Percentiles rank a stretch among this genome's conserved stretches.
Conservation (phyloP, 1,284 basidiomycete species). For the Melampsora abietis-canadensis region DNA sequence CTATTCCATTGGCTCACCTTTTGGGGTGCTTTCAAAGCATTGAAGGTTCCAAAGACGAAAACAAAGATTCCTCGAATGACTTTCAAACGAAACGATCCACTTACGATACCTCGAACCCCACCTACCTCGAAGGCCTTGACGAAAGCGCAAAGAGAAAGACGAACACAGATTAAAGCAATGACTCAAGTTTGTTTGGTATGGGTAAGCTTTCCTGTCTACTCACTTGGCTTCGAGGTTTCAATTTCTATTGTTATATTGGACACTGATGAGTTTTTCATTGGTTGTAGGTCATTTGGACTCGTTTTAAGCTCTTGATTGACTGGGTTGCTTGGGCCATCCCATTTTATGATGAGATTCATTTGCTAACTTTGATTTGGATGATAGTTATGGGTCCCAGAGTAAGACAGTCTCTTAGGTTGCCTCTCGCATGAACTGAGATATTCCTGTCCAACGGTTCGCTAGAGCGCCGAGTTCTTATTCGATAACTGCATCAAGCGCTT, state of each 20-base stretch:
- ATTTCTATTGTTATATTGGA: not conserved
- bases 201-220: too few species aligned
- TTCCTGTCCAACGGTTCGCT: not conserved
- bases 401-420: not conserved
- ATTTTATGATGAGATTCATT: conserved; percentile 40
- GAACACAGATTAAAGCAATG: conserved; percentile 26
- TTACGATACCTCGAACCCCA: not conserved
- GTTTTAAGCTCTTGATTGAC: conserved; percentile 21
- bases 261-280: not conserved
- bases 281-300: conserved; percentile 24
- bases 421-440: not conserved
- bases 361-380: conserved; percentile 26
- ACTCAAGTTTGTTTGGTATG: conserved; percentile 33
- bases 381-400: conserved; percentile 32
- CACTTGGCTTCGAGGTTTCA: too few species aligned
- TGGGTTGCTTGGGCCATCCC: conserved; percentile 40
- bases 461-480: conserved; percentile 36
- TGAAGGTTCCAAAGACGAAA: conserved; percentile 19
- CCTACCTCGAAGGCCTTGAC: conserved; percentile 11
- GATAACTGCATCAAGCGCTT: conserved; percentile 24
- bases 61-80: conserved; percentile 25
- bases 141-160: conserved; percentile 9
- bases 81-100: conserved; percentile 2
- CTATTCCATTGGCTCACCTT: conserved; percentile 2
- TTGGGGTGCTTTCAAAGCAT: conserved; percentile 37